Conservation (phyloP, 1,139 yeast genomes). For the Nakaseomyces nivariensis region DNA sequence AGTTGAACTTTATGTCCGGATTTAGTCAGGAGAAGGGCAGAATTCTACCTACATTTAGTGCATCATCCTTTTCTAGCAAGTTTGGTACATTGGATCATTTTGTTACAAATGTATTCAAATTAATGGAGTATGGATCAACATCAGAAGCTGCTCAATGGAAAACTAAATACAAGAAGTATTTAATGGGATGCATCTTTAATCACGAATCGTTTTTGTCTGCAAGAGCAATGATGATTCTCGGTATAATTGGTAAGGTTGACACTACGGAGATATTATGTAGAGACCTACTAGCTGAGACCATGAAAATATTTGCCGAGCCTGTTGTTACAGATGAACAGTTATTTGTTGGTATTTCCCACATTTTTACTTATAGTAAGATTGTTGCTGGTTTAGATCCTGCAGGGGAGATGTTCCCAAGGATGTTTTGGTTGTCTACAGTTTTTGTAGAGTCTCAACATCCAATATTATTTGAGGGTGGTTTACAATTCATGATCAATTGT, state of each 20-base stretch:
- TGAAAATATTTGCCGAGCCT: constrained; percentile 33
- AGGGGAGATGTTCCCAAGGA: constrained; percentile 44
- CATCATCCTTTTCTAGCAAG: constrained; percentile 42
- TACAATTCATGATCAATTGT: constrained; percentile 34
- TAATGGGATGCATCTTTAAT: constrained; percentile 55
- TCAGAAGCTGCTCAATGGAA: constrained; percentile 50
- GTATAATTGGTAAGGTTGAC: constrained; percentile 56
- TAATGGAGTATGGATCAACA: constrained; percentile 44
- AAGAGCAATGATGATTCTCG: constrained; percentile 62
- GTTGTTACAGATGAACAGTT: constrained; percentile 27
- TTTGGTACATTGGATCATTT: constrained; percentile 53
- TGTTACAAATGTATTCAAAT: constrained; percentile 49
- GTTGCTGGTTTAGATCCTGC: constrained; percentile 50
- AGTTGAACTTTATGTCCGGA: constrained; percentile 71
- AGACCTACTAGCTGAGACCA: constrained; percentile 24
- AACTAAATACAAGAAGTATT: constrained; percentile 59
- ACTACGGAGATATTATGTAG: constrained; percentile 49
- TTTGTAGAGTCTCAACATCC: constrained; percentile 34
- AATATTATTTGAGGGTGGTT: constrained; percentile 47
- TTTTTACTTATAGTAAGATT: constrained; percentile 46
- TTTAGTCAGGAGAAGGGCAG: constrained; percentile 50
- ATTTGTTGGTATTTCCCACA: constrained; percentile 32
- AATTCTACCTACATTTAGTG: constrained; percentile 29
- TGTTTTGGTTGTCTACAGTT: constrained; percentile 55
- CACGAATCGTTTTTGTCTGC: constrained; percentile 58